Conservation (phyloP, 2,329 filamentous ascomycete genomes). For the Colletotrichum simmondsii region DNA sequence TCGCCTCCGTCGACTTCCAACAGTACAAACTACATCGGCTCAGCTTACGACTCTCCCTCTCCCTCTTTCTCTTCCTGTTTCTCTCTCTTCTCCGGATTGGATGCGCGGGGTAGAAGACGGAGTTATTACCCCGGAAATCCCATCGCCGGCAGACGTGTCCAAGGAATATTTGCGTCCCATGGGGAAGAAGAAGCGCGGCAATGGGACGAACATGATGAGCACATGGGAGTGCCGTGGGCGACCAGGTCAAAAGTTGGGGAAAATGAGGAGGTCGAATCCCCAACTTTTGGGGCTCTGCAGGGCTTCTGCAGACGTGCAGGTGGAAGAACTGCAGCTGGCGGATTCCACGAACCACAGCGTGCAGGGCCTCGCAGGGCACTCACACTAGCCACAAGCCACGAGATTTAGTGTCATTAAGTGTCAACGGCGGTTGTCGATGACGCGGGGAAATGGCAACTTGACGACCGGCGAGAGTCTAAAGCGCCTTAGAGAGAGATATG, state of each 20-base stretch:
- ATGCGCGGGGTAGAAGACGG: conserved; percentile 25
- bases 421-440: not conserved
- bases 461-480: no score
- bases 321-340: conserved; percentile 22
- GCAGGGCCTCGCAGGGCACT: not conserved
- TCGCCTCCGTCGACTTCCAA: not conserved
- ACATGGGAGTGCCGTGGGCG: not conserved
- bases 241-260: not conserved
- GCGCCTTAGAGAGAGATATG: not conserved
- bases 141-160: not conserved
- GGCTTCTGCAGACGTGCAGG: conserved; percentile 4
- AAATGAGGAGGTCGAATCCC: conserved; percentile 13
- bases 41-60: not conserved
- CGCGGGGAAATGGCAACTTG: not conserved
- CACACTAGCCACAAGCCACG: not conserved
- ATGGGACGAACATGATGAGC: not conserved
- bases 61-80: not conserved
- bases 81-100: not conserved
- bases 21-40: not conserved
- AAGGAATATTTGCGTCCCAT: not conserved
- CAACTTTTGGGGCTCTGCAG: conserved; percentile 34
- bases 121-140: conserved; percentile 20
- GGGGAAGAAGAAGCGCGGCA: not conserved
- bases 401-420: not conserved
- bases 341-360: conserved; percentile 29